These are phyloP conservation scores for Colletotrichum sp. DNA, from an alignment of 2,329 filamentous ascomycete genomes.

Conservation along the genomic window DNA sequence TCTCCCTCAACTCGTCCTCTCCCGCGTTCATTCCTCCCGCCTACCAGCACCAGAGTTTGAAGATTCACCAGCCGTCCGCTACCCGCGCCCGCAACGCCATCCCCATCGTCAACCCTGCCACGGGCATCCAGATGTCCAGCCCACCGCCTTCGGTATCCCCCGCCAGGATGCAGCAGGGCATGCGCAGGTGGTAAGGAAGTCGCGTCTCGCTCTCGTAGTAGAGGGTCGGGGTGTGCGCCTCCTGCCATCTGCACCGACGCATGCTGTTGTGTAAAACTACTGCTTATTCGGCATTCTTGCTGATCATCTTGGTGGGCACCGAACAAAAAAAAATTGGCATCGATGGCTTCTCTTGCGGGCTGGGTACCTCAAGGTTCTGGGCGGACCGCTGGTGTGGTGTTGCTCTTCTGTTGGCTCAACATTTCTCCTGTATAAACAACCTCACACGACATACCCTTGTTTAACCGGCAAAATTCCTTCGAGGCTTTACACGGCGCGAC, in stretches of 20 bases:
- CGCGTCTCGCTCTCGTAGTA: conserved; percentile 37
- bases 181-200: conserved; percentile 59
- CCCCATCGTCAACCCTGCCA: conserved; percentile 95
- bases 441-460: conserved; percentile 50
- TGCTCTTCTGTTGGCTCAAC: conserved; percentile 31
- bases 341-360: conserved; percentile 43
- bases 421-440: conserved; percentile 52
- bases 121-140: conserved; percentile 86
- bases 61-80: conserved; percentile 89
- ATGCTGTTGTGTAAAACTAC: conserved; percentile 37
- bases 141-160: conserved; percentile 78
- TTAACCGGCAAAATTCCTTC: conserved; percentile 29
- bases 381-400: conserved; percentile 29
- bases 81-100: conserved; percentile 93
- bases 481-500: conserved; percentile 39
- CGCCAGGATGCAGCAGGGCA: conserved; percentile 62
- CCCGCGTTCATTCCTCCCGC: conserved; percentile 69
- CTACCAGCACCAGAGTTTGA: conserved; percentile 71
- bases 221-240: conserved; percentile 34
- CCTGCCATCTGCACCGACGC: conserved; percentile 41
- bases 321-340: conserved; percentile 45
- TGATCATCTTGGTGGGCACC: conserved; percentile 56
- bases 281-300: conserved; percentile 41
- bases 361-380: conserved; percentile 39
- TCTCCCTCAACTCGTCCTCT: conserved; percentile 74